Percentiles rank a stretch among this genome's conserved stretches.
phyloP scores from a whole-genome alignment of 2,329 filamentous ascomycete genomes.

The Tothia fuscella region DNA sequence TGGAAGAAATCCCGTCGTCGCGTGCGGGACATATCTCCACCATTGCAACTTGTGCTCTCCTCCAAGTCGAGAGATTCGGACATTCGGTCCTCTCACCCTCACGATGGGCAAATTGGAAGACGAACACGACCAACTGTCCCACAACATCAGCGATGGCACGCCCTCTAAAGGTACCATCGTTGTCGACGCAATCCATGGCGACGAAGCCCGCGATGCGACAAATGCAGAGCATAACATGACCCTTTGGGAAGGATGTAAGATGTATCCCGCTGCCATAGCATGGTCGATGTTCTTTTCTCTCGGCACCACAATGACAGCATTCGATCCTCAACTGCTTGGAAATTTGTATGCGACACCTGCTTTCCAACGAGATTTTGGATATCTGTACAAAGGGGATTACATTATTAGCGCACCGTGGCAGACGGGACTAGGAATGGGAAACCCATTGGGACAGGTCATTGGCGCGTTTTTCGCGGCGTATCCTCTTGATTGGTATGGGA shows the following conservation, averaged over 20 bases:
- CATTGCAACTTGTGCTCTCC: background rate
- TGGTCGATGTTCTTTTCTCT: conserved; percentile 81
- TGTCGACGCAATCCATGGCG: background rate
- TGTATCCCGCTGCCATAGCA: conserved; percentile 76
- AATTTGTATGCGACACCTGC: conserved; percentile 54
- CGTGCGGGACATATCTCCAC: background rate
- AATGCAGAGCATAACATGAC: conserved; percentile 42
- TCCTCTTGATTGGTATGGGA: conserved; percentile 34
- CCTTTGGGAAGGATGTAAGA: conserved; percentile 52
- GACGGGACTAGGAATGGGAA: conserved; percentile 35
- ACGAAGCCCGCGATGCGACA: conserved; percentile 16
- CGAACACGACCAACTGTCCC: background rate
- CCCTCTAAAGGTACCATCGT: background rate
- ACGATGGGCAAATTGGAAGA: background rate
- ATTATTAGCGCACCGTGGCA: conserved; percentile 36
- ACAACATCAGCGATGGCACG: background rate
- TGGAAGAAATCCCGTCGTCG: background rate
- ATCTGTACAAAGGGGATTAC: conserved; percentile 26
- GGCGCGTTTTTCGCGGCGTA: conserved; percentile 36
- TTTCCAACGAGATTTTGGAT: conserved; percentile 36
- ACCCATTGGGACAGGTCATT: conserved; percentile 33
- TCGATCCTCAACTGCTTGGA: conserved; percentile 69
- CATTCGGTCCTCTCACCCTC: background rate
- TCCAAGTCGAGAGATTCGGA: background rate
- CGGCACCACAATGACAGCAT: conserved; percentile 85